Conservation (phyloP, 257 asterid genomes). For the Scutellaria barbata region DNA sequence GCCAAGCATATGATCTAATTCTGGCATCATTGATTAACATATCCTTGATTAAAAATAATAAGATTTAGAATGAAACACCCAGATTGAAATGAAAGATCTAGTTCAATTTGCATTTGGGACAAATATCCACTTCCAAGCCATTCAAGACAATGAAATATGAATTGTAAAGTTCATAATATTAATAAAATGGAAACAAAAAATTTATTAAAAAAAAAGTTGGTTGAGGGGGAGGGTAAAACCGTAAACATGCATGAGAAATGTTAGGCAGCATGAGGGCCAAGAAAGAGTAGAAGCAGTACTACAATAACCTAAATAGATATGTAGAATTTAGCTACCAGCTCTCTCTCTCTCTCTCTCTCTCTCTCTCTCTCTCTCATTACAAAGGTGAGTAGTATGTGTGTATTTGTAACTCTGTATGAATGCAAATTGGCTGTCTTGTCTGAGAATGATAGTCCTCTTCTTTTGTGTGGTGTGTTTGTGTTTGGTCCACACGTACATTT, state of each 20-base stretch:
- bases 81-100: too few species aligned
- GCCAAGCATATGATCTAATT: too few species aligned
- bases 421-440: slow-evolving; percentile 53
- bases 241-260: background rate
- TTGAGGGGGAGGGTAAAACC: background rate
- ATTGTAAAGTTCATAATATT: too few species aligned
- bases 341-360: background rate
- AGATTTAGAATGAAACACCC: too few species aligned
- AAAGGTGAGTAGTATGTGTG: background rate
- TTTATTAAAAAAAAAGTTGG: background rate
- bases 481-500: slow-evolving; percentile 61
- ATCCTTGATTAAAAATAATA: too few species aligned
- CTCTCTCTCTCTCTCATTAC: slow-evolving; percentile 4
- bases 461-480: slow-evolving; percentile 46
- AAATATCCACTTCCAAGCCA: too few species aligned
- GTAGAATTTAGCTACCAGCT: slow-evolving; percentile 38
- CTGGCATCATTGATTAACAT: too few species aligned
- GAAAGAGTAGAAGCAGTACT: slow-evolving; percentile 14
- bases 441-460: slow-evolving; percentile 50
- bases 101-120: too few species aligned
- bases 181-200: too few species aligned
- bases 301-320: slow-evolving; percentile 29
- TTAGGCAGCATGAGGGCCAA: slow-evolving; percentile 36
- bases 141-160: too few species aligned
- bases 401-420: slow-evolving; percentile 35